Evolutionary conservation across 2,329 filamentous ascomycete genomes (phyloP).

Genomic region (Endothia cerciana): DNA sequence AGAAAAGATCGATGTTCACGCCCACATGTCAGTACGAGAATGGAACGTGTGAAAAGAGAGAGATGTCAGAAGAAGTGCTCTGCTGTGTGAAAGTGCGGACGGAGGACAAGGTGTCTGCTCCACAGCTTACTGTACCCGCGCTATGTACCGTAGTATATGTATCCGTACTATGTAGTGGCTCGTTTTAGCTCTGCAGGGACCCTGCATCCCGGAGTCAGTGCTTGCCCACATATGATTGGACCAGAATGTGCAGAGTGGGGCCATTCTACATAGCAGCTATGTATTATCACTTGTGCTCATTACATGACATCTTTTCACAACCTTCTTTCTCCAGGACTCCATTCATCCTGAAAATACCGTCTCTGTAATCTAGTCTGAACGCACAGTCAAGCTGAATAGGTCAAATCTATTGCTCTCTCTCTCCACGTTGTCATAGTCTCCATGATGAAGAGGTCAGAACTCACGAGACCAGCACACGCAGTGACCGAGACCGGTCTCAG

Average conservation of each 20-base stretch:
- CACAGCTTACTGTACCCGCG: conserved; percentile 19
- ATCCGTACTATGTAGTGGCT: background rate
- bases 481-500: background rate
- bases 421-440: background rate
- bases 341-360: background rate
- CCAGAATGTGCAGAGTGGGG: background rate
- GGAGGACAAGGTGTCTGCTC: conserved; percentile 29
- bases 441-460: too few species aligned
- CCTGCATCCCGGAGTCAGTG: background rate
- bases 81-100: conserved; percentile 3
- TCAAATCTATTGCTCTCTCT: background rate
- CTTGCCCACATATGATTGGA: background rate
- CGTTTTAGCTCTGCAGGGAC: conserved; percentile 18
- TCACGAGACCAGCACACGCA: background rate
- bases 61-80: conserved; percentile 17
- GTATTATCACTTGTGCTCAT: background rate
- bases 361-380: too few species aligned
- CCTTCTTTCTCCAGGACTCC: background rate
- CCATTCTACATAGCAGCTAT: background rate
- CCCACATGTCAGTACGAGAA: conserved; percentile 18
- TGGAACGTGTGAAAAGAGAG: conserved; percentile 4
- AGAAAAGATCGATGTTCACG: conserved; percentile 14
- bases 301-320: background rate
- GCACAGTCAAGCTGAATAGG: background rate
- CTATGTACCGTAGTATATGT: background rate